Percentiles rank a stretch among this genome's conserved stretches.
Evolutionary conservation across 495 filamentous ascomycete genomes (phyloP).

Genomic region (Penicillium verhagenii): DNA sequence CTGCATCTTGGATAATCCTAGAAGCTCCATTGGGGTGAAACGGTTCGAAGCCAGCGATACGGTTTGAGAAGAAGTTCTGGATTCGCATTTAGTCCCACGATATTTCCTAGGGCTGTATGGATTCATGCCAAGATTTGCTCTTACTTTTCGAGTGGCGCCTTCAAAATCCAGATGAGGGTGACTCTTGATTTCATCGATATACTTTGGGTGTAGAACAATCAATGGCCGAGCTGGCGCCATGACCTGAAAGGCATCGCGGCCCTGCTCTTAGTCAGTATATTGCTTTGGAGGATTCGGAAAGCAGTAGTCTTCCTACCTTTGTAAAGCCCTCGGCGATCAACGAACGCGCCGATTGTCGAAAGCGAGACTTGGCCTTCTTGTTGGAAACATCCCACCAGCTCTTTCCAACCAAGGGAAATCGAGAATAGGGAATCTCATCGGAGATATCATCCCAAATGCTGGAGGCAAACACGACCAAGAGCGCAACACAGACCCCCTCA

Average conservation of each 20-base stretch:
- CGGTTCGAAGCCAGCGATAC: slow-evolving; percentile 47
- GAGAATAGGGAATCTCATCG: slow-evolving; percentile 29
- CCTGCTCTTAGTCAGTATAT: slow-evolving; percentile 14
- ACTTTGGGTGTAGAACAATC: slow-evolving; percentile 48
- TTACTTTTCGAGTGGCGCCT: slow-evolving; percentile 39
- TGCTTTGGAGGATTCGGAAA: neutral
- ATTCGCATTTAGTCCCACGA: slow-evolving; percentile 1
- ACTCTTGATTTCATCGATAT: slow-evolving; percentile 50
- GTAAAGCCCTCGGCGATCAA: slow-evolving; percentile 32
- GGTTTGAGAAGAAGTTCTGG: slow-evolving; percentile 43
- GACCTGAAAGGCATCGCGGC: slow-evolving; percentile 39
- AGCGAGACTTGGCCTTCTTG: slow-evolving; percentile 28
- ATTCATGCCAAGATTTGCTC: too few species aligned
- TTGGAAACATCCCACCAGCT: slow-evolving; percentile 32
- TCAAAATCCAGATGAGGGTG: slow-evolving; percentile 39
- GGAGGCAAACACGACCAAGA: slow-evolving; percentile 22
- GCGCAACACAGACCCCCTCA: slow-evolving; percentile 18
- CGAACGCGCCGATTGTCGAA: slow-evolving; percentile 21
- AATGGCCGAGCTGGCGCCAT: slow-evolving; percentile 30
- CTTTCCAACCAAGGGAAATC: slow-evolving; percentile 32
- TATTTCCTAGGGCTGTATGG: too few species aligned
- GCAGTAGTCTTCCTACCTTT: slow-evolving; percentile 18
- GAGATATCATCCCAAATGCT: slow-evolving; percentile 28
- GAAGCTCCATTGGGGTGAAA: slow-evolving; percentile 32
- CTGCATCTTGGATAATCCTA: slow-evolving; percentile 29